Conservation (phyloP, 257 asterid species). For the Jacaranda mimosifolia region DNA sequence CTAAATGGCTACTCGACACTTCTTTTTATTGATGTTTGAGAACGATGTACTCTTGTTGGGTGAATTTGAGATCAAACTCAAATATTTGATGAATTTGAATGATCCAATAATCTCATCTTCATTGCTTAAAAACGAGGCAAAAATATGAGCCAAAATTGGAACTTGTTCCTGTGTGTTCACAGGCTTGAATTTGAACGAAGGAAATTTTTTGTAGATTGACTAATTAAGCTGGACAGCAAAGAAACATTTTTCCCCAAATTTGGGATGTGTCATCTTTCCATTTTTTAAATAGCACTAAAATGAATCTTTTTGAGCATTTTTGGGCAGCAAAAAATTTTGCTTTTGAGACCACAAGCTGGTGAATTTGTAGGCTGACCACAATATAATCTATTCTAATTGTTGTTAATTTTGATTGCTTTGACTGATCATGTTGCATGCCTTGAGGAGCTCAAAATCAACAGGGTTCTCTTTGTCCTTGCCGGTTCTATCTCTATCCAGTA, state of each 20-base stretch:
- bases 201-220: neutral
- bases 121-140: neutral
- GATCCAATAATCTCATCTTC: neutral
- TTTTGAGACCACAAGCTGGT: constrained; percentile 51
- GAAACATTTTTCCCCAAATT: constrained; percentile 50
- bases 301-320: constrained; percentile 44
- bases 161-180: constrained; percentile 28
- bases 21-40: no score
- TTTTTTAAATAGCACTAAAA: constrained; percentile 30
- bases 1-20: no score
- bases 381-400: constrained; percentile 16
- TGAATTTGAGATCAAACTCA: no score
- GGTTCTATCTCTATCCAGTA: no score
- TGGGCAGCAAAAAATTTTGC: constrained; percentile 43
- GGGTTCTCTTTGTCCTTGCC: no score
- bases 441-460: constrained; percentile 39
- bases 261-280: constrained; percentile 52
- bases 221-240: constrained; percentile 38
- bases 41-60: no score
- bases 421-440: constrained; percentile 44
- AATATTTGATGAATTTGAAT: neutral
- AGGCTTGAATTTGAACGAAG: constrained; percentile 25
- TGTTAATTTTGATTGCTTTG: constrained; percentile 38
- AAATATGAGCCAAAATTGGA: constrained; percentile 10
- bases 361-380: constrained; percentile 34